Evolutionary conservation across 164 flowering plant genomes (phyloP).

Genomic region (Annona squamosa): DNA sequence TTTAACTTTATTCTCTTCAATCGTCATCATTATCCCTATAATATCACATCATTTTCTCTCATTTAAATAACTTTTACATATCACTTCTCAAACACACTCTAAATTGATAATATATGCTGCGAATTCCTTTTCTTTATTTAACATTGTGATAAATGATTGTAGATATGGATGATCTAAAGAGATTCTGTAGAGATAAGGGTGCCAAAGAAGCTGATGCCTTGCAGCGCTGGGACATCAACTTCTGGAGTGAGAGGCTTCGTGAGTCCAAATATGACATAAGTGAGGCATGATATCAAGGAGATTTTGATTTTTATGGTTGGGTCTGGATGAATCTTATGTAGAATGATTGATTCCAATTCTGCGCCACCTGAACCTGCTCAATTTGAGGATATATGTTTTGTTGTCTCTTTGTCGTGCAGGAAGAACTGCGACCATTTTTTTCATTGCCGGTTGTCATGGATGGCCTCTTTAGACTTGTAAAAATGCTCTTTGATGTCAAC

Average conservation of each 20-base stretch:
- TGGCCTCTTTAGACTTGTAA: conserved; percentile 87
- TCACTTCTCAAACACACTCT: too few species aligned
- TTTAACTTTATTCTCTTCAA: too few species aligned
- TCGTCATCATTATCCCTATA: too few species aligned
- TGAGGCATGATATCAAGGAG: conserved; percentile 40
- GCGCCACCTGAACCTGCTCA: not conserved
- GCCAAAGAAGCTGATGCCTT: conserved; percentile 76
- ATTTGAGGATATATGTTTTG: not conserved
- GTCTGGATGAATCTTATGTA: not conserved
- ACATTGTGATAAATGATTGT: conserved; percentile 2
- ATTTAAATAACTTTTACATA: too few species aligned
- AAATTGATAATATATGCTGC: too few species aligned
- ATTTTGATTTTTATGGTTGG: not conserved
- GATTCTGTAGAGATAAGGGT: conserved; percentile 60
- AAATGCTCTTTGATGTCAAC: conserved; percentile 68
- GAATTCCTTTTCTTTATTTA: too few species aligned
- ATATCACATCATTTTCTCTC: too few species aligned
- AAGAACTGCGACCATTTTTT: conserved; percentile 88
- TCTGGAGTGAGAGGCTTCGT: conserved; percentile 99
- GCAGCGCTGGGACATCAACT: conserved; percentile 77
- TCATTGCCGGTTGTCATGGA: conserved; percentile 97
- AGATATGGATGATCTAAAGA: conserved; percentile 84
- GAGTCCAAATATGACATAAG: conserved; percentile 92
- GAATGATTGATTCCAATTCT: not conserved
- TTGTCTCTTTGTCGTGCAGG: conserved; percentile 39